phyloP scores from a whole-genome alignment of 208 protist species.

The Naegleria lovaniensis region DNA sequence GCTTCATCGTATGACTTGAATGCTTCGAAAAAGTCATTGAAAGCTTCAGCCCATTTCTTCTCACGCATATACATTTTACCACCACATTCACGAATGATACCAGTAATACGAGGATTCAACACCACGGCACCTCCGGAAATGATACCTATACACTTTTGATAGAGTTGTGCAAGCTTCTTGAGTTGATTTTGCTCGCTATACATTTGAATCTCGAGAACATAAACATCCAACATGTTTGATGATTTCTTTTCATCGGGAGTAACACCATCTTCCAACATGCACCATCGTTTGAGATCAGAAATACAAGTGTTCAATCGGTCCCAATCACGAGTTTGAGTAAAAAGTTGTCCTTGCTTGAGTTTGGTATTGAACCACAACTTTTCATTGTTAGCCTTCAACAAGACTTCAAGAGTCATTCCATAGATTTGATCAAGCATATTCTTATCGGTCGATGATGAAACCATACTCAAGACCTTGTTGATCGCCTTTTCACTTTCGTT shows the following conservation, averaged over 20 bases:
- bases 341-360: slow-evolving; percentile 9
- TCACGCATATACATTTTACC: slow-evolving; percentile 71
- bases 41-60: slow-evolving; percentile 75
- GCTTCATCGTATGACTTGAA: slow-evolving; percentile 85
- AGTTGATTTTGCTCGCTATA: neutral
- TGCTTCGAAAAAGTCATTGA: slow-evolving; percentile 80
- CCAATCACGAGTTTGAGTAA: neutral
- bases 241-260: neutral
- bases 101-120: slow-evolving; percentile 10
- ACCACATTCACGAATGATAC: slow-evolving; percentile 76
- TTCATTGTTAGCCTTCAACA: neutral
- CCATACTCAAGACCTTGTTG: slow-evolving; percentile 8
- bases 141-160: neutral
- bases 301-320: neutral
- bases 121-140: slow-evolving; percentile 2
- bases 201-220: slow-evolving; percentile 30
- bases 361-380: slow-evolving; percentile 29
- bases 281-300: neutral
- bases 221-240: neutral
- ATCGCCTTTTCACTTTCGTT: slow-evolving; percentile 24
- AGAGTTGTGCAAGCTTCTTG: slow-evolving; percentile 16
- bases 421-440: slow-evolving; percentile 12
- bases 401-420: neutral
- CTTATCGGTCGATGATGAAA: slow-evolving; percentile 11
- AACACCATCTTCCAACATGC: neutral